Percentiles rank a stretch among this genome's conserved stretches.
These are phyloP conservation scores for Gentiana straminea DNA, from an alignment of 257 asterid genomes.

Conservation along the genomic window DNA sequence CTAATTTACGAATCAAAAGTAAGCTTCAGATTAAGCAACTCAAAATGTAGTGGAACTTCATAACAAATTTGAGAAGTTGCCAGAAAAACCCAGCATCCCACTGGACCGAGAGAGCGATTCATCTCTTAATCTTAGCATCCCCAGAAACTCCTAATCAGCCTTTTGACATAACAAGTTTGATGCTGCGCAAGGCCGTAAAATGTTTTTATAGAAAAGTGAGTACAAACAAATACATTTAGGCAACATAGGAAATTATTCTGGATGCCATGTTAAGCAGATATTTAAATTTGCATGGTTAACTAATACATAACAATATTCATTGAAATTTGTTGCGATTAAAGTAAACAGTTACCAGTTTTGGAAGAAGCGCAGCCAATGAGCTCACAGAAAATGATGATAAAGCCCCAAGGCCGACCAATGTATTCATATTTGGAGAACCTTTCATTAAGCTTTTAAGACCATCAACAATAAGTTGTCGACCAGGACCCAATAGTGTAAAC, in stretches of 20 bases:
- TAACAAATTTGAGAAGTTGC: no score
- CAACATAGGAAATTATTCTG: background rate
- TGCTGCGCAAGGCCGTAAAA: no score
- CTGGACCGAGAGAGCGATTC: no score
- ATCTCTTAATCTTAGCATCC: no score
- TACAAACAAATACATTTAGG: background rate
- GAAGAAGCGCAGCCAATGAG: conserved; percentile 79
- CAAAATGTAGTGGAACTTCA: no score
- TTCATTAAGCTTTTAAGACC: conserved; percentile 79
- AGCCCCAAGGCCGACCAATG: conserved; percentile 99
- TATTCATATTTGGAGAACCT: conserved; percentile 97
- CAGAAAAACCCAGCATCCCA: no score
- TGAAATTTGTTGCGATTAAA: background rate
- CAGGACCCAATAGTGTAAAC: conserved; percentile 88
- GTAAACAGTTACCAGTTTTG: conserved; percentile 63
- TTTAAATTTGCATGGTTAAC: background rate
- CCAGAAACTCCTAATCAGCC: no score
- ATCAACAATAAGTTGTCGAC: conserved; percentile 79
- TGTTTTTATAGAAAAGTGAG: background rate
- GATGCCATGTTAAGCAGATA: background rate
- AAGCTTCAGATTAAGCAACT: no score
- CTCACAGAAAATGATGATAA: conserved; percentile 96
- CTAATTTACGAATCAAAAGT: no score
- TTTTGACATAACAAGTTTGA: no score
- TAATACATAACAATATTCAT: background rate